Evolutionary conservation across 1,284 basidiomycete genomes (phyloP).

Genomic region (Phylloporus sp.): DNA sequence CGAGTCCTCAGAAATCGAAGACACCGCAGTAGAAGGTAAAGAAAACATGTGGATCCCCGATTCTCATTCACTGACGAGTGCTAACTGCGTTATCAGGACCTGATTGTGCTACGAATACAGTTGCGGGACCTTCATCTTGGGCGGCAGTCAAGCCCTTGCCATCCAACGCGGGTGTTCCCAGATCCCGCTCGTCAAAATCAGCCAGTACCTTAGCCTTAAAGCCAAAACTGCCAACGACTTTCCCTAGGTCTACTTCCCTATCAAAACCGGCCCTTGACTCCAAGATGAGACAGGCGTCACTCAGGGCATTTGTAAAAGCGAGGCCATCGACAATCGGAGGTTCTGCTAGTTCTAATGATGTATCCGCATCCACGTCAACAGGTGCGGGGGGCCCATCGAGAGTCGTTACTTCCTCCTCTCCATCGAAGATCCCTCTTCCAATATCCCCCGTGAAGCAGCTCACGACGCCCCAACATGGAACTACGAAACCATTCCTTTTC

Average conservation of each 20-base stretch:
- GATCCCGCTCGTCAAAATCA: slow-evolving; percentile 9
- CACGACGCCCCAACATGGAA: slow-evolving; percentile 5
- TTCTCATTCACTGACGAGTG: background rate
- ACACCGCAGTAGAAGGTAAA: slow-evolving; percentile 10
- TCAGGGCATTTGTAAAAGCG: slow-evolving; percentile 29
- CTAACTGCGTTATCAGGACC: slow-evolving; percentile 11
- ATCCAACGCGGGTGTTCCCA: slow-evolving; percentile 1
- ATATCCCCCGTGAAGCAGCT: slow-evolving; percentile 21
- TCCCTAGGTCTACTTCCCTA: slow-evolving; percentile 14
- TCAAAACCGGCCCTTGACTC: slow-evolving; percentile 16
- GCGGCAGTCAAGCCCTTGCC: background rate
- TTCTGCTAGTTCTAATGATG: background rate
- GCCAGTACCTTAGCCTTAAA: slow-evolving; percentile 4
- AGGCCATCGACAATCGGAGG: background rate
- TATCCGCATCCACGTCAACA: slow-evolving; percentile 5
- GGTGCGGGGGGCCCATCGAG: slow-evolving; percentile 2
- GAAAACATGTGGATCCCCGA: background rate
- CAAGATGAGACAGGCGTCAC: slow-evolving; percentile 34
- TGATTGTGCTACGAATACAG: background rate
- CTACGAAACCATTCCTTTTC: background rate
- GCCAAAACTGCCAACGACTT: slow-evolving; percentile 1
- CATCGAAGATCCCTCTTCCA: slow-evolving; percentile 36
- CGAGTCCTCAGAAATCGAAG: background rate
- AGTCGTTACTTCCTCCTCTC: slow-evolving; percentile 13
- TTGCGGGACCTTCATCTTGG: background rate